Base-by-base conservation (phyloP, 441 rosid species). In the Arabidopsis hybrid region DNA sequence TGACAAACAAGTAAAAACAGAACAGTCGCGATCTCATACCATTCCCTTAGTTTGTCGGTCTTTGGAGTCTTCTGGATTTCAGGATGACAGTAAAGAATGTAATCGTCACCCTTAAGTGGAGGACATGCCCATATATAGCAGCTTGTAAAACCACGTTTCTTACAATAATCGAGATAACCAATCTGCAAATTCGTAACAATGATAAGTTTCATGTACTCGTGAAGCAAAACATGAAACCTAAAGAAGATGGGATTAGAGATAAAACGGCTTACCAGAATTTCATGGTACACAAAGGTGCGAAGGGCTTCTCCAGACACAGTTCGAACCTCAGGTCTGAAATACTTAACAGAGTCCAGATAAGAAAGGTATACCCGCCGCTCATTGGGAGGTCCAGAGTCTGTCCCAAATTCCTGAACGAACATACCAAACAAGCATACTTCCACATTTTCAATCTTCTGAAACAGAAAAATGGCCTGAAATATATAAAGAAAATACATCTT, bases 61-160 rank as follows among this genome's bases (percentile, higher is more conserved):
- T 91, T 95, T 17, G 98, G 98, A 6, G 93, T 95, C 80, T 93
- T 95, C 84, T 95, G 99, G 67, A 95, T 93, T 84, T 95, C 97
- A 43, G 99, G 99, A 86, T 95, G 98, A 69, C 99, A 95, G 70
- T 95, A 86, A 14, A 95, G 77, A 71, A 95, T 93, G 77, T 95
- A 93, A 78, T 95, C 99, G 82, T 95, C 99, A 70, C 99, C 97
- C 89, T 95, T 93, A 10, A 95, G 75, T 1, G 99, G 99, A 36
- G 99, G 98, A 78, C 98, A 95, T 42, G 97, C 95, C 98, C 99
- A 95, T 69, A 95, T 90, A 58, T 95, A 91, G 81, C 99, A 95
- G 83, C 98, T 95, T 42, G 99, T 85, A 84, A 91, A 95, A 61
- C 99, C 99, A 59, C 95, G 91, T 65, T 83, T 81, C 88, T 90